Conservation (phyloP, 2,329 filamentous ascomycete genomes). For the Fusarium sp. region DNA sequence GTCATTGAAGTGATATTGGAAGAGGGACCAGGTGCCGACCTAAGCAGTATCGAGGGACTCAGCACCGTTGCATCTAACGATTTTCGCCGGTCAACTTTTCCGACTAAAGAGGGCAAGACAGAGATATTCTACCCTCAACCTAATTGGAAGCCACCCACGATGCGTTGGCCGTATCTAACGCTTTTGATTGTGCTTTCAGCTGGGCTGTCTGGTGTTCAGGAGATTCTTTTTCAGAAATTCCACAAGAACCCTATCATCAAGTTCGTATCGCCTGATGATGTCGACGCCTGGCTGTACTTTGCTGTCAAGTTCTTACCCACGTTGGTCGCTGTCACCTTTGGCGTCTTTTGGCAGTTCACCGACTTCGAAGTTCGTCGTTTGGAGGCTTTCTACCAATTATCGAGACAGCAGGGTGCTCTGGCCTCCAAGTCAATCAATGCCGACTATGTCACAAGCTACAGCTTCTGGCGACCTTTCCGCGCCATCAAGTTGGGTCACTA, state of each 20-base stretch:
- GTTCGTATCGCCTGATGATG: slow-evolving; percentile 66
- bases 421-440: slow-evolving; percentile 79
- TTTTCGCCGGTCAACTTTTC: slow-evolving; percentile 58
- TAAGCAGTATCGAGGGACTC: slow-evolving; percentile 67
- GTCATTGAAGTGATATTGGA: slow-evolving; percentile 72
- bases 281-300: slow-evolving; percentile 70
- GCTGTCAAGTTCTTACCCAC: slow-evolving; percentile 76
- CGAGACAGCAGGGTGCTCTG: slow-evolving; percentile 71
- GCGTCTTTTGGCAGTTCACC: slow-evolving; percentile 76
- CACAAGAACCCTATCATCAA: slow-evolving; percentile 60
- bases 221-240: slow-evolving; percentile 69
- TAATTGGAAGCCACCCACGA: slow-evolving; percentile 77
- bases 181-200: slow-evolving; percentile 69
- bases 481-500: slow-evolving; percentile 76
- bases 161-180: slow-evolving; percentile 73
- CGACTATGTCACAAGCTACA: slow-evolving; percentile 80
- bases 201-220: slow-evolving; percentile 66
- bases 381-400: slow-evolving; percentile 77
- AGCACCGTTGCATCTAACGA: slow-evolving; percentile 48
- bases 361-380: slow-evolving; percentile 78
- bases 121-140: slow-evolving; percentile 74
- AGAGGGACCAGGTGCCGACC: slow-evolving; percentile 61
- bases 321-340: slow-evolving; percentile 72
- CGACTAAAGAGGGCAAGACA: slow-evolving; percentile 56
- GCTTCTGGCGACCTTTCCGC: slow-evolving; percentile 74